Conservation (phyloP, 805 yeast genomes). For the Wickerhamomyces strasburgensis region DNA sequence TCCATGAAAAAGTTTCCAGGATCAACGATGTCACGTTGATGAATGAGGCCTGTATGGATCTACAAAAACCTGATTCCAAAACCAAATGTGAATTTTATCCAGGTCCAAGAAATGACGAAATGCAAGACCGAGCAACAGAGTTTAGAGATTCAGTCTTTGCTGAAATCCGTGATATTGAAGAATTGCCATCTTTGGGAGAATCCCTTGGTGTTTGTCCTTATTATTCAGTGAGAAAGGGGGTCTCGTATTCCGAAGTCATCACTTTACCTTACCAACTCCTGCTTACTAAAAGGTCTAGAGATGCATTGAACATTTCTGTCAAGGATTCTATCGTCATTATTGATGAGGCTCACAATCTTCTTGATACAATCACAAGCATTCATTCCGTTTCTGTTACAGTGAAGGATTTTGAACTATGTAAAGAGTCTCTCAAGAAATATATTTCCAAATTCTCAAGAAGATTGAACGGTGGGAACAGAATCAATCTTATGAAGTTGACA, state of each 20-base stretch:
- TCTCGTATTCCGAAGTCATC: conserved; percentile 62
- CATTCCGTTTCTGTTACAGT: conserved; percentile 57
- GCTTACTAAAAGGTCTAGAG: conserved; percentile 55
- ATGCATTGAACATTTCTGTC: conserved; percentile 52
- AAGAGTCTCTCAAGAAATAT: conserved; percentile 49
- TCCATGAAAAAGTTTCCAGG: conserved; percentile 55
- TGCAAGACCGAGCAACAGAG: conserved; percentile 27
- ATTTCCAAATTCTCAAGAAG: conserved; percentile 54
- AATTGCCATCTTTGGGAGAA: conserved; percentile 56
- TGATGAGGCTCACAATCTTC: conserved; percentile 89
- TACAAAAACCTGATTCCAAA: conserved; percentile 41
- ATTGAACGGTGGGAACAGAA: conserved; percentile 66
- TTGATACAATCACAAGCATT: conserved; percentile 69
- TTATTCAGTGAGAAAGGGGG: conserved; percentile 59
- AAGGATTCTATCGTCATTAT: conserved; percentile 66
- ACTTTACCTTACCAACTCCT: conserved; percentile 84
- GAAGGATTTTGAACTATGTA: conserved; percentile 41
- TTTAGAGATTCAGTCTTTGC: conserved; percentile 47
- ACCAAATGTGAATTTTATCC: conserved; percentile 39
- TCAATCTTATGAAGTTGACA: conserved; percentile 58
- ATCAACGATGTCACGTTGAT: conserved; percentile 47
- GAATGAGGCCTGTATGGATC: conserved; percentile 77
- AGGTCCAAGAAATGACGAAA: conserved; percentile 23
- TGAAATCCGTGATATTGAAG: conserved; percentile 61
- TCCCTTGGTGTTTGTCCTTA: conserved; percentile 69